Conservation (phyloP, 2,329 filamentous ascomycete species). For the Fusarium falciforme region DNA sequence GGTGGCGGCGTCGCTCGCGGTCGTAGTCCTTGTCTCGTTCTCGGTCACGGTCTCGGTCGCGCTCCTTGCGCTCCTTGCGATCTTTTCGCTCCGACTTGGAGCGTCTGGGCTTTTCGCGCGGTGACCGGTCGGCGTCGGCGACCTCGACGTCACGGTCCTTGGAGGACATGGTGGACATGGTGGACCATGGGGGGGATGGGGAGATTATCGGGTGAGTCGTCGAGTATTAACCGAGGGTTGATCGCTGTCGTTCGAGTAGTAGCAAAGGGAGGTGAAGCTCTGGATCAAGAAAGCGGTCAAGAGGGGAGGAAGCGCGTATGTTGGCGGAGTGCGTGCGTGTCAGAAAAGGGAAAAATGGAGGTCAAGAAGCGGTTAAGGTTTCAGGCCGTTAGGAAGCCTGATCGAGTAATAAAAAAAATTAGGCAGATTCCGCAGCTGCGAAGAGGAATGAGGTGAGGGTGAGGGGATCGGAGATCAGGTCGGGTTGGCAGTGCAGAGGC, state of each 20-base stretch:
- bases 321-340: conserved; percentile 3
- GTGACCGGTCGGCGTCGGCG: conserved; percentile 48
- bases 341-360: neutral
- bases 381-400: conserved; percentile 12
- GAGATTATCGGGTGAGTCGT: conserved; percentile 11
- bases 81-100: conserved; percentile 55
- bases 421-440: conserved; percentile 14
- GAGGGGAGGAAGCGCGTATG: conserved; percentile 14
- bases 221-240: conserved; percentile 1
- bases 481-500: conserved; percentile 5
- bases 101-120: conserved; percentile 55
- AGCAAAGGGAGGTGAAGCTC: conserved; percentile 2
- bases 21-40: conserved; percentile 50
- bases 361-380: conserved; percentile 1
- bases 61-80: conserved; percentile 46
- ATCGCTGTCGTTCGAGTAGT: conserved; percentile 13
- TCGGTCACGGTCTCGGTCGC: conserved; percentile 47
- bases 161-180: conserved; percentile 55
- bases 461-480: conserved; percentile 14
- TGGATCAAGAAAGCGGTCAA: conserved; percentile 29
- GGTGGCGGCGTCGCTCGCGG: conserved; percentile 51
- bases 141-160: conserved; percentile 56
- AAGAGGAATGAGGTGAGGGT: conserved; percentile 27
- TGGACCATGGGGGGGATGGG: conserved; percentile 43
- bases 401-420: conserved; percentile 2